phyloP scores from a whole-genome alignment of 495 filamentous ascomycete species.

The Trichoderma virens region DNA sequence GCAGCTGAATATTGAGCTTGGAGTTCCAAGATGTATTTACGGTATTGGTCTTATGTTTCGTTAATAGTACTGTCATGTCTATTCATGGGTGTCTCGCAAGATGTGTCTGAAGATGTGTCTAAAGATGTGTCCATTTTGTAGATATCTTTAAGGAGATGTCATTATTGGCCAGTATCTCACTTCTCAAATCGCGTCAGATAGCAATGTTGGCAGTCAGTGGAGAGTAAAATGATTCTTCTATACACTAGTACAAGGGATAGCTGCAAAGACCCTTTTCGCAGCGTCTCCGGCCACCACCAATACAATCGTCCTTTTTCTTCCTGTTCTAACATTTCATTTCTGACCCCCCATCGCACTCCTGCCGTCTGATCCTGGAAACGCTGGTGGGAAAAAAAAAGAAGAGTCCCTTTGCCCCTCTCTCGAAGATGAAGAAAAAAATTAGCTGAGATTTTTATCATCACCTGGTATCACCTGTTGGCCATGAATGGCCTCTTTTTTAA shows the following conservation, averaged over 20 bases:
- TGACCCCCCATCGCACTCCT: background rate
- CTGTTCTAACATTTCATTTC: background rate
- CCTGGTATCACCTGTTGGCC: background rate
- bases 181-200: no score
- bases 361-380: background rate
- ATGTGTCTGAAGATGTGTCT: no score
- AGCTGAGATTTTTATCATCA: background rate
- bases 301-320: background rate
- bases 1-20: background rate
- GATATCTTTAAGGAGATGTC: no score
- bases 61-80: no score
- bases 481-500: background rate
- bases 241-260: constrained; percentile 12
- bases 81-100: no score
- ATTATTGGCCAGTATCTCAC: no score
- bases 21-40: background rate
- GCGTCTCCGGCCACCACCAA: background rate
- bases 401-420: background rate
- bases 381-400: background rate
- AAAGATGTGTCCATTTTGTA: no score
- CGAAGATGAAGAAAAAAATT: background rate
- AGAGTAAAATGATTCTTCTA: constrained; percentile 10
- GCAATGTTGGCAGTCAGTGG: background rate
- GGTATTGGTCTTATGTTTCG: no score
- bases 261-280: background rate